Base-by-base conservation (phyloP, 2,329 filamentous ascomycete genomes). In the Zasmidium angulare region DNA sequence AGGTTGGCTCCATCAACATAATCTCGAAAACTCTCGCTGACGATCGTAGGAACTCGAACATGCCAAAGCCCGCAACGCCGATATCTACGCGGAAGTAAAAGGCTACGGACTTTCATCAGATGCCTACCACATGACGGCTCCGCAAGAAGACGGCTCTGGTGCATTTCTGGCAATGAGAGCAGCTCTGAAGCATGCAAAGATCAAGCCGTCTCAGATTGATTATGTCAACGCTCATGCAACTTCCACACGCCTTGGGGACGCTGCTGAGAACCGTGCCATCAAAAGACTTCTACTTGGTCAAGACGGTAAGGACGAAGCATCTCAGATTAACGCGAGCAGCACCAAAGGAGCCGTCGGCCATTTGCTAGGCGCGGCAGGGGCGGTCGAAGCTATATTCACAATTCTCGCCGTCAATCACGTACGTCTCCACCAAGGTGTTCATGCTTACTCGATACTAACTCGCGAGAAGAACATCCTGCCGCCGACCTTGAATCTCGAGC, bases 171-270 rank as follows among this genome's bases (percentile, higher is more conserved):
- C 93, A 2, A 99, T 99, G 95, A 89, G 84, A 72, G 86, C 86
- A 65, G 93, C 93, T 0, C 76, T 99, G 60, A 86, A 82, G 68
- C 85, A 90, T 70, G 91, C 92, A 0, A 76, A 81, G 0, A 71
- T 96, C 40, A 81, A 80, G 53, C 93, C 95, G 0, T 76, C 76
- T 0, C 78, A 86, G 46, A 86, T 99, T 3, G 90, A 93, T 73
- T 99, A 99, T 73, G 84, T 99, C 71, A 99, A 98, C 70, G 95
- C 95, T 1, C 95, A 99, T 72, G 95, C 93, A 0, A 99, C 95
- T 1, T 90, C 90, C 21, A 99, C 93, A 0, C 75, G 82, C 6
- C 82, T 98, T 1, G 95, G 95, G 0, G 95, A 99, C 76, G 83
- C 85, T 21, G 93, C 95, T 1, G 95, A 99, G 77, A 93, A 93